Evolutionary conservation across 495 filamentous ascomycete genomes (phyloP).

Genomic region (Lophiostoma macrostomum): DNA sequence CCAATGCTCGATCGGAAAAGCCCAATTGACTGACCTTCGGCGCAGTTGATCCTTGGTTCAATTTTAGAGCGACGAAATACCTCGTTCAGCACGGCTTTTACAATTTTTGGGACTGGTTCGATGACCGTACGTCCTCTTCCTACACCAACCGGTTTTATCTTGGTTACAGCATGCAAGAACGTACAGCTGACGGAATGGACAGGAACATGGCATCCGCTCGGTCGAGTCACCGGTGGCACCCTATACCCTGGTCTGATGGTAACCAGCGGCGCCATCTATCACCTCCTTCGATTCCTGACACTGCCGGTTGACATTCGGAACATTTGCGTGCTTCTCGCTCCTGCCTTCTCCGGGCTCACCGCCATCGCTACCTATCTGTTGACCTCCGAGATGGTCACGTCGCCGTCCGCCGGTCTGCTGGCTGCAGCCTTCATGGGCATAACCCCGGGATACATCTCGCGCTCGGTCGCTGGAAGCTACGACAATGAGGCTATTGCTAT

Average conservation of each 20-base stretch:
- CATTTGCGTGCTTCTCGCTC: conserved; percentile 94
- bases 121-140: conserved; percentile 68
- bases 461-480: conserved; percentile 97
- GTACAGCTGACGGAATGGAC: conserved; percentile 21
- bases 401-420: conserved; percentile 89
- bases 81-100: conserved; percentile 95
- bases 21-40: conserved; percentile 26
- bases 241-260: conserved; percentile 99
- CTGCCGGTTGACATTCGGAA: conserved; percentile 98
- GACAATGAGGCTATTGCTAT: conserved; percentile 99
- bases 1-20: conserved; percentile 3
- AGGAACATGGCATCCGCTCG: conserved; percentile 99
- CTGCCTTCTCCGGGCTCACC: conserved; percentile 92
- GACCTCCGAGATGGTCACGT: conserved; percentile 91
- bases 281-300: conserved; percentile 83
- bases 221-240: conserved; percentile 96
- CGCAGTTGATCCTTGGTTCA: conserved; percentile 99
- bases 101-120: conserved; percentile 99
- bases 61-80: conserved; percentile 98
- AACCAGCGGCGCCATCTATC: conserved; percentile 95
- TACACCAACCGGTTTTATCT: neutral
- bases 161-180: neutral
- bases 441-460: conserved; percentile 92
- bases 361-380: conserved; percentile 92
- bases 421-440: conserved; percentile 98